Conservation (phyloP, 2,329 filamentous ascomycete species). For the Epichloe aotearoae region DNA sequence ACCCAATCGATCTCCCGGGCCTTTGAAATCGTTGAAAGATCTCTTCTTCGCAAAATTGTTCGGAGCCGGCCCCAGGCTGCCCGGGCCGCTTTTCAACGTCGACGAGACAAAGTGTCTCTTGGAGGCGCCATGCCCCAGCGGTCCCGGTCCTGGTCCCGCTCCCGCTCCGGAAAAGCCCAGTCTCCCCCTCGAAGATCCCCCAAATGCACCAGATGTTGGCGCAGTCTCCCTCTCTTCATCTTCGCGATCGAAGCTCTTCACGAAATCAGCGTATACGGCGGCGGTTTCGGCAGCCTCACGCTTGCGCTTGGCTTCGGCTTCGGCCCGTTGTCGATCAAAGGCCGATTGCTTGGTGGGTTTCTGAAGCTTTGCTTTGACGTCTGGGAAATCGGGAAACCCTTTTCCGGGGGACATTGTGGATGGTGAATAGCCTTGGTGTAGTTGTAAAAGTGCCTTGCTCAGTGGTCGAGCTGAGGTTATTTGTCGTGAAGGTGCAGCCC, state of each 20-base stretch:
- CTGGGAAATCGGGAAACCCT: constrained; percentile 47
- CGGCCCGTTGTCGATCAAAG: constrained; percentile 79
- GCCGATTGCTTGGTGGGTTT: constrained; percentile 72
- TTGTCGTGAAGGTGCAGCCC: background rate
- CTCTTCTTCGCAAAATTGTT: constrained; percentile 40
- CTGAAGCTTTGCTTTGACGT: constrained; percentile 63
- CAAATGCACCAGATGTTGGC: constrained; percentile 8
- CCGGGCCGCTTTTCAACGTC: constrained; percentile 45
- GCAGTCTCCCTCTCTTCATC: constrained; percentile 25
- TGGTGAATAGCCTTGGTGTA: background rate
- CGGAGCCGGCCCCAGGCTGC: constrained; percentile 44
- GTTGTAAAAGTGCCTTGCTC: background rate
- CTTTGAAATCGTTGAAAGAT: constrained; percentile 26
- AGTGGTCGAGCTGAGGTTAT: background rate
- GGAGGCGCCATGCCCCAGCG: constrained; percentile 7
- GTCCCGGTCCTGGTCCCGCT: background rate
- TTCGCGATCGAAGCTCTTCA: constrained; percentile 62
- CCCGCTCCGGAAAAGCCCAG: constrained; percentile 3
- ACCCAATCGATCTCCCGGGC: constrained; percentile 21
- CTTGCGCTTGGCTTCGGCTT: constrained; percentile 76
- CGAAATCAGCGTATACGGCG: constrained; percentile 75
- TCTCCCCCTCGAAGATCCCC: constrained; percentile 9
- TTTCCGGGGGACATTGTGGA: constrained; percentile 33
- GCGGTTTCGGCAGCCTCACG: constrained; percentile 79
- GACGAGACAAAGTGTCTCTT: constrained; percentile 55